Evolutionary conservation across 257 asterid species (phyloP), one percentile per base, ranked within the genome.

Genomic region (Solanum piurae): DNA sequence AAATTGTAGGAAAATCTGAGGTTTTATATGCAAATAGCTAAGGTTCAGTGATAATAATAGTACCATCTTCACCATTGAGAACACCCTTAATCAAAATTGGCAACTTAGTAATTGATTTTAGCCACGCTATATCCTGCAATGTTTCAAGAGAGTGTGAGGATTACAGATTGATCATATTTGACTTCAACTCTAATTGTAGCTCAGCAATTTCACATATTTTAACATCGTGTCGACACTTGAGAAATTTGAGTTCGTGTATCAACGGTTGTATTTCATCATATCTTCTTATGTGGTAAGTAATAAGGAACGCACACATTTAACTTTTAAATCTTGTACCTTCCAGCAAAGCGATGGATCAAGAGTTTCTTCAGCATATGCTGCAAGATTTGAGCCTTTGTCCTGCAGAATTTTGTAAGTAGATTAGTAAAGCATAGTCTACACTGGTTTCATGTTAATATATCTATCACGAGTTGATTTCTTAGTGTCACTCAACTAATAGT

Each of bases 51-150:
- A 46, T 49, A 49, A 49, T 5, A 18, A 20, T 29, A 29, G 9
- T 82, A 94, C 96, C 98, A 79, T 93, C 96, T 89, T 94, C 98
- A 83, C 86, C n/a, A 12, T 95, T 93, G 76, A 94, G 96, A 77
- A 94, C 83, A 52, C 98, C 95, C 90, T 94, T 92, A 31, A 94
- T 87, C 75, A 94, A 86, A 87, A 94, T 90, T n/a, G 97, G 98
- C 89, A 92, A 91, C 62, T 77, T 91, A 33, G 96, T 91, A 88
- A 93, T 85, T 89, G 95, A 91, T 87, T 88, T 94, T 88, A 94
- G 86, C 98, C 98, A 94, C n/a, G 82, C 91, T 87, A 94, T 92
- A 90, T 94, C 98, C 98, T 94, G 94, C 87, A 86, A 83, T 60
- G 27, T 64, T 55, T 68, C 13, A 2, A 14, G 6, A 5, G 29